Evolutionary conservation across 768 basidiomycete genomes (phyloP), one percentile per base, ranked within the genome.

Genomic region (Psilocybe tampanensis): DNA sequence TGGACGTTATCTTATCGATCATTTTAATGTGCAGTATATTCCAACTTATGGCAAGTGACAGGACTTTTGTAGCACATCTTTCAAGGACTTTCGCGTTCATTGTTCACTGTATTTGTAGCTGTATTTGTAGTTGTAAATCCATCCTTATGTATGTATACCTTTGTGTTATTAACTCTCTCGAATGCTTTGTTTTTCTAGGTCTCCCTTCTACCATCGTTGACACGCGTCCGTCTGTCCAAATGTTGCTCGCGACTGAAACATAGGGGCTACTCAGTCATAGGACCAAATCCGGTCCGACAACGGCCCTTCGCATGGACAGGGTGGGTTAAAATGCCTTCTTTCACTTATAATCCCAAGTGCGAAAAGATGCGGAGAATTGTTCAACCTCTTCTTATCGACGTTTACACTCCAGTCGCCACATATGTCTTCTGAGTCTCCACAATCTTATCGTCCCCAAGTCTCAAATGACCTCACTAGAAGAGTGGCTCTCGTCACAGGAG

Each of bases 391-490:
- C 21, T 19, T 33, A 44, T 18, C 26, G 9, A 6, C 43, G 44
- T 41, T 13, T 9, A 15, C 29, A 22, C 24, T 23, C 26, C 15
- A 11, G 23, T 47, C 8, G 50, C 43, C 24, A 53, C 48, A 43
- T 2, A 62, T 60, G 60, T 60, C 58, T 36, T 56, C 64, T n/a
- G n/a, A n/a, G n/a, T n/a, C n/a, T 44, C 60, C 56, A 19, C 47
- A 29, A 26, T 68, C 64, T 34, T 74, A 73, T 60, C 62, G 62
- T 24, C 74, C 74, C 29, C 66, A 75, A 50, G 68, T 65, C 36
- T 52, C 84, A 18, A 82, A 78, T 62, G 78, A 83, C 60, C 78
- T 90, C 55, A 69, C 76, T 21, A 86, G 84, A n/a, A 77, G 82
- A 22, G 71, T 90, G 26, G 80, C 80, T 18, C 55, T 83, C 18